Evolutionary conservation across 495 filamentous ascomycete genomes (phyloP).

Genomic region (Tuber magnatum): DNA sequence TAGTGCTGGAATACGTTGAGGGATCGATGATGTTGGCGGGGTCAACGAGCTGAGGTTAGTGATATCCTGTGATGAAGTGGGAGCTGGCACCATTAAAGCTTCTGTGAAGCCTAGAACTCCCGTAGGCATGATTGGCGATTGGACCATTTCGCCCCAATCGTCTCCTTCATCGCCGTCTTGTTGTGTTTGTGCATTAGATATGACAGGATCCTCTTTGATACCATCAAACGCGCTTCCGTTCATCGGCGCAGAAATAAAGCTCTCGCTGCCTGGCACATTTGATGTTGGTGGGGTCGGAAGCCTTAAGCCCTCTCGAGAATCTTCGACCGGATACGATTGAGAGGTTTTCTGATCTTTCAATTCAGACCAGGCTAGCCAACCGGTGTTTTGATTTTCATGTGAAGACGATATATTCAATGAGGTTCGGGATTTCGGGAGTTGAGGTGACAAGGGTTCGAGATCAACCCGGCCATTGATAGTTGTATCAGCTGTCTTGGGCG

Average conservation of each 20-base stretch:
- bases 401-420: slow-evolving; percentile 2
- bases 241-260: slow-evolving; percentile 17
- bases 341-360: not conserved
- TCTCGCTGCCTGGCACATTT: not conserved
- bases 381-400: slow-evolving; percentile 8
- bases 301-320: not conserved
- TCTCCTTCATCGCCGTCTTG: slow-evolving; percentile 39
- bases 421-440: not conserved
- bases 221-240: not conserved
- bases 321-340: slow-evolving; percentile 23
- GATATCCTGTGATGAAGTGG: slow-evolving; percentile 14
- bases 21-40: slow-evolving; percentile 7
- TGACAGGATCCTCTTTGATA: not conserved
- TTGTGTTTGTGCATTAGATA: slow-evolving; percentile 7
- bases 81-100: not conserved
- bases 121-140: slow-evolving; percentile 35
- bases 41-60: slow-evolving; percentile 17
- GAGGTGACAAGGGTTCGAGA: slow-evolving; percentile 13
- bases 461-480: slow-evolving; percentile 12
- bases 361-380: slow-evolving; percentile 1
- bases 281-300: not conserved
- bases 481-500: not conserved
- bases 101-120: slow-evolving; percentile 16
- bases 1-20: slow-evolving; percentile 4
- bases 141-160: slow-evolving; percentile 45